A percentile compares a stretch with the other conserved stretches of the same genome.
These are phyloP conservation scores for Pycnococcus provasolii DNA, from an alignment of 139 green algal genomes.

Conservation along the genomic window DNA sequence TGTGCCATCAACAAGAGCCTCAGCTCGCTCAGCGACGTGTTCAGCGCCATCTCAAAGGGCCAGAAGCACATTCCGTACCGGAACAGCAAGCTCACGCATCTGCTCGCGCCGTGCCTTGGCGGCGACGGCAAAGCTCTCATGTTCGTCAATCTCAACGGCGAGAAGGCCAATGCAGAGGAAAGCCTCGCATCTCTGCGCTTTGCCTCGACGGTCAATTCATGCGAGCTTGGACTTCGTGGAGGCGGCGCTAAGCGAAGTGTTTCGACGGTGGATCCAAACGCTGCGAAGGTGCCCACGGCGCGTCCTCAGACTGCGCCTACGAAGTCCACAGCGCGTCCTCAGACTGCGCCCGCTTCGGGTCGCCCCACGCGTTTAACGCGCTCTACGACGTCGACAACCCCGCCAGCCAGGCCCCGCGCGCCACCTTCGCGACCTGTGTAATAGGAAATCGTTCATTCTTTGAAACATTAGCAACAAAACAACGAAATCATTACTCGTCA, in stretches of 20 bases:
- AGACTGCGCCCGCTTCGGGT: no score
- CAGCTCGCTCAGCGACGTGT: constrained; percentile 72
- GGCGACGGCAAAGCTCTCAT: constrained; percentile 86
- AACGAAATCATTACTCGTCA: no score
- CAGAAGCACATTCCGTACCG: constrained; percentile 34
- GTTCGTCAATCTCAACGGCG: constrained; percentile 88
- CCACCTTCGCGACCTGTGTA: no score
- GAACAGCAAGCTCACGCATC: constrained; percentile 91
- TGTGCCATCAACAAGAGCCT: constrained; percentile 91
- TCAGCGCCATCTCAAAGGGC: constrained; percentile 32
- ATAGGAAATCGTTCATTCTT: no score
- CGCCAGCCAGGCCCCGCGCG: no score
- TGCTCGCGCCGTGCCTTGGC: constrained; percentile 74
- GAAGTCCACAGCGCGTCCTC: no score
- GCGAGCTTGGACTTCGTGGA: constrained; percentile 19
- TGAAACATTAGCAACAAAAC: no score
- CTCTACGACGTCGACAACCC: no score
- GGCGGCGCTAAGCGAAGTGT: constrained; percentile 57
- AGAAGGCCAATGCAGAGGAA: constrained; percentile 52
- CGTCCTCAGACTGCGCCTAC: no score
- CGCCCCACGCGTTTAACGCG: no score
- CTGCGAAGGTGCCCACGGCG: no score
- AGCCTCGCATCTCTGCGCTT: constrained; percentile 79
- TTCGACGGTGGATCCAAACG: background rate
- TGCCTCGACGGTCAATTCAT: constrained; percentile 54